Evolutionary conservation across 192 early-diverging fungal species (phyloP).

Genomic region (Coemansia guatemalensis): DNA sequence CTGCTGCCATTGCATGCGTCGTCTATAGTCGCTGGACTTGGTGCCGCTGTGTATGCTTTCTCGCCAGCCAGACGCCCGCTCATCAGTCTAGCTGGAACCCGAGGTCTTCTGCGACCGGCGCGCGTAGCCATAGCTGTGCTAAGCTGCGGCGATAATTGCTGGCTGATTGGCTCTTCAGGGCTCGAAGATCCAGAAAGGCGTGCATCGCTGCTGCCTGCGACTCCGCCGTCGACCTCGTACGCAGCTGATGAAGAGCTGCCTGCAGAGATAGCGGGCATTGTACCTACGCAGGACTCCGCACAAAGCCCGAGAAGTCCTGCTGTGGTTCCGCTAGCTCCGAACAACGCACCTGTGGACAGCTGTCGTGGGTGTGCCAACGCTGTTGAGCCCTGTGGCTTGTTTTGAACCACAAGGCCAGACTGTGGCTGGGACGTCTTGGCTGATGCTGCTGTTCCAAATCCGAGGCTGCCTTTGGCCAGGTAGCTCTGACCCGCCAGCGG

Average conservation of each 20-base stretch:
- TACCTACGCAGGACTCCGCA: neutral
- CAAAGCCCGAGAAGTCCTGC: slow-evolving; percentile 7
- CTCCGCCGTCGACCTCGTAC: neutral
- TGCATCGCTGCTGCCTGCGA: neutral
- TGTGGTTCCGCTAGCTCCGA: neutral
- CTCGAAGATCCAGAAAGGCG: slow-evolving; percentile 2
- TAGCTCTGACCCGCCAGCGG: neutral
- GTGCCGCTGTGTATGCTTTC: neutral
- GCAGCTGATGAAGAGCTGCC: neutral
- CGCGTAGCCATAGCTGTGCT: neutral
- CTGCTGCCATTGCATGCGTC: slow-evolving; percentile 1
- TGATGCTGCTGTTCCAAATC: neutral
- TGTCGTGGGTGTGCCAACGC: neutral
- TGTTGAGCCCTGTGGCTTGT: neutral
- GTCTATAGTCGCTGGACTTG: slow-evolving; percentile 13
- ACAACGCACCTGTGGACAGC: neutral
- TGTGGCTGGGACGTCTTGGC: neutral
- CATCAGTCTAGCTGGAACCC: neutral
- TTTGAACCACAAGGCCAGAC: neutral
- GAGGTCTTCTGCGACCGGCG: neutral
- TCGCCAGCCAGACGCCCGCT: neutral
- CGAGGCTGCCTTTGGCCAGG: neutral
- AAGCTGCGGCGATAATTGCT: slow-evolving; percentile 6
- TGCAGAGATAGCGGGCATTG: neutral
- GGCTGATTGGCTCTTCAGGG: slow-evolving; percentile 20